Conservation (phyloP, 306 rosid genomes). For the Fagus sylvatica region DNA sequence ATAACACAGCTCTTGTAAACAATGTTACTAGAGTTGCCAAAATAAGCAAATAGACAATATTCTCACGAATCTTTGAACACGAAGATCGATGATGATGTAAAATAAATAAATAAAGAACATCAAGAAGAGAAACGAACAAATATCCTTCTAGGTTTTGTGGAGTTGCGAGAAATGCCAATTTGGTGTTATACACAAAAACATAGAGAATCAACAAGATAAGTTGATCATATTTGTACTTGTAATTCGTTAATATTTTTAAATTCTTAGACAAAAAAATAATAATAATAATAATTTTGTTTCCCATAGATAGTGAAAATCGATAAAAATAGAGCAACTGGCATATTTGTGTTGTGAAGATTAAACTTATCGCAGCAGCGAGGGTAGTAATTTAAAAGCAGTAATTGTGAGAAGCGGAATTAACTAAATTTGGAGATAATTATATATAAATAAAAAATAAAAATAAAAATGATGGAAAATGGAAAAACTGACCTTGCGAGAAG, state of each 20-base stretch:
- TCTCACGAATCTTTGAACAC: too few species aligned
- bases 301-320: neutral
- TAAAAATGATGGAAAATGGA: neutral
- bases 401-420: neutral
- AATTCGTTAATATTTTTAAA: neutral
- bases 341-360: neutral
- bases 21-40: too few species aligned
- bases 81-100: too few species aligned
- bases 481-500: slow-evolving; percentile 42
- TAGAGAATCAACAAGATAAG: neutral
- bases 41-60: too few species aligned
- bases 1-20: too few species aligned
- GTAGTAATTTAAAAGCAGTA: too few species aligned
- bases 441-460: neutral
- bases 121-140: too few species aligned
- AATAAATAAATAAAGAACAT: too few species aligned
- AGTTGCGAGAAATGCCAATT: neutral
- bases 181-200: neutral
- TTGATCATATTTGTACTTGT: neutral
- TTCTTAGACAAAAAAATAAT: too few species aligned
- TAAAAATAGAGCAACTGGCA: neutral
- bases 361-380: neutral
- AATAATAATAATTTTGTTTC: neutral
- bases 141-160: neutral
- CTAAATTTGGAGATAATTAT: neutral